Evolutionary conservation across 768 basidiomycete species (phyloP).

Genomic region (Amanita rimosa): DNA sequence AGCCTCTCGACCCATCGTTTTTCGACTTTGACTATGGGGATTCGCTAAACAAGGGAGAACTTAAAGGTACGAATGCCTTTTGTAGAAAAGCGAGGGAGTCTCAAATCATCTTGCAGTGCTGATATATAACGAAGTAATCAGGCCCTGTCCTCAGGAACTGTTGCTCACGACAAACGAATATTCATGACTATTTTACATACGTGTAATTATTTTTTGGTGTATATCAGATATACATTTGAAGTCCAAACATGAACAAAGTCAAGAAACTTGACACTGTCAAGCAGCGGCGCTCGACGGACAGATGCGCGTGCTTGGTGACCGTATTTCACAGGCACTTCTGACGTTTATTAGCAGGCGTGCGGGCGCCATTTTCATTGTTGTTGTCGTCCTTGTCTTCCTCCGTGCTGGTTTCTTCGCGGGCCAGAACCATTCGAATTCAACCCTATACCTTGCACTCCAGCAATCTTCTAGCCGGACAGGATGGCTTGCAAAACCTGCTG

Average conservation of each 20-base stretch:
- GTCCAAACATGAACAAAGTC: not conserved
- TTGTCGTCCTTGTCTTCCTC: slow-evolving; percentile 36
- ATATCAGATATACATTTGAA: not conserved
- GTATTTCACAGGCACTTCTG: not conserved
- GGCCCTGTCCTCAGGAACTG: not conserved
- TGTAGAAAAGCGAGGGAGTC: not conserved
- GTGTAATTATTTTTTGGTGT: not conserved
- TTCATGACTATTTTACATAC: slow-evolving; percentile 4
- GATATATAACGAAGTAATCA: slow-evolving; percentile 5
- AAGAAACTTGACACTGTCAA: not conserved
- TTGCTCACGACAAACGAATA: slow-evolving; percentile 2
- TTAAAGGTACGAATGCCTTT: not conserved
- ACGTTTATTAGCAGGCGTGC: slow-evolving; percentile 13
- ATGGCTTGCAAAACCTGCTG: slow-evolving; percentile 12
- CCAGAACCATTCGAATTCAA: slow-evolving; percentile 13
- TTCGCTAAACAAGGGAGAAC: slow-evolving; percentile 3
- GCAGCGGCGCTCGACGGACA: too few relatives aligned
- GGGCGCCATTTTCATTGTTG: slow-evolving; percentile 29
- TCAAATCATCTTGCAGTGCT: not conserved
- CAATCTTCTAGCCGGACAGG: slow-evolving; percentile 3
- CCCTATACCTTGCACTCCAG: slow-evolving; percentile 2
- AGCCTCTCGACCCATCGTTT: slow-evolving; percentile 71
- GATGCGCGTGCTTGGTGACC: not conserved
- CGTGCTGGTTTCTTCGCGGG: slow-evolving; percentile 36
- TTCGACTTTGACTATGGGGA: slow-evolving; percentile 67